Base-by-base conservation (phyloP, 441 rosid genomes). In the Raphanus hybrid region DNA sequence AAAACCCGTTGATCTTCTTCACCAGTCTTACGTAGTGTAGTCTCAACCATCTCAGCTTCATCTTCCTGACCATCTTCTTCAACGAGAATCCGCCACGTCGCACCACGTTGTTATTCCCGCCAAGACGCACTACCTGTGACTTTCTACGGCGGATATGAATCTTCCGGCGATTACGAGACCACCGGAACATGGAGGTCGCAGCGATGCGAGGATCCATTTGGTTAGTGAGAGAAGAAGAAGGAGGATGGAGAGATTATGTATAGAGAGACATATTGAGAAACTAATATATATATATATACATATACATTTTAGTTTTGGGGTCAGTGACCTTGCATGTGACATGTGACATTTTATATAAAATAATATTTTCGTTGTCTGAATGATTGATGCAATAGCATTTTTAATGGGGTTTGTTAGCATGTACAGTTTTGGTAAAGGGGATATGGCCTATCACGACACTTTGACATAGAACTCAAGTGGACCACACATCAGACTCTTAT, bases 311-410 rank as follows among this genome's bases (percentile, higher is more conserved):
- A 43, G 32, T 43, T 73, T 73, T 61, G 66, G 82, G 82, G 82
- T 58, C 78, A 57, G 63, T 80, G 59, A 54, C 23, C 71, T 64
- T 67, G 18, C 78, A 68, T 73, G 81, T 78, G 82, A 73, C 82
- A 73, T 78, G 78, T 78, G 81, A 73, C 41, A 73, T 61, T 15
- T 73, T 63, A 5, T 20, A n/a, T 64, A 54, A 29, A 14, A 43
- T 67, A 67, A 1, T 45, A 65, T 58, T 70, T 60, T 43, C 50
- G 45, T 32, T 8, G 67, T 15, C n/a, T 52, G 23, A 77, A 12
- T 71, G 11, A 45, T 58, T 70, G 9, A 43, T 57, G 8, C 15
- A 58, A 66, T 59, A 67, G 2, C 37, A 29, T 16, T 48, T 71
- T 39, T 71, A 16, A 26, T 43, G 15, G 52, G 52, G 16, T 59